Conservation (phyloP, 1,139 yeast genomes). For the Yamadazyma aaseri region DNA sequence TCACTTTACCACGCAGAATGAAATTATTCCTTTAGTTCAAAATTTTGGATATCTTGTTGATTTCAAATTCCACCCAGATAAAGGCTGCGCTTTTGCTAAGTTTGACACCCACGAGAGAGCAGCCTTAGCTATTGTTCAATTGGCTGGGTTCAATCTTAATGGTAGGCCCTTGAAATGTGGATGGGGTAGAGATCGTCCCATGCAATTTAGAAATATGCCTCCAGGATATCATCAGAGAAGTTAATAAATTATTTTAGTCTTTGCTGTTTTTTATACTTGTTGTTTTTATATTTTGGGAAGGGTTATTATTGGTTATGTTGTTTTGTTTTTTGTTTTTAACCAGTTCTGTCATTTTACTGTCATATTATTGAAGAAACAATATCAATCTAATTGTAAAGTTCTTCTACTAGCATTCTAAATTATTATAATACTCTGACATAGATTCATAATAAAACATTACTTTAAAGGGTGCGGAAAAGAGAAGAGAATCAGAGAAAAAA, state of each 20-base stretch:
- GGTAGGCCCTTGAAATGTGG: conserved; percentile 83
- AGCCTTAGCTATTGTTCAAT: conserved; percentile 80
- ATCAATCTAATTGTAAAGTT: too few relatives aligned
- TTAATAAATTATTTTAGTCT: conserved; percentile 1
- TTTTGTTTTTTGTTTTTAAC: too few relatives aligned
- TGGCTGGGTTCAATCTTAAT: conserved; percentile 70
- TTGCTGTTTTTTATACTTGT: neutral
- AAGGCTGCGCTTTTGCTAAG: conserved; percentile 82
- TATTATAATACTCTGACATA: too few relatives aligned
- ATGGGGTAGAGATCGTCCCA: conserved; percentile 61
- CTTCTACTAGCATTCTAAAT: too few relatives aligned
- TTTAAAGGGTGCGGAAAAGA: too few relatives aligned
- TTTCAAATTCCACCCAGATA: conserved; percentile 76
- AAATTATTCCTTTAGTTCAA: conserved; percentile 72
- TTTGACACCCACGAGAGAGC: conserved; percentile 87
- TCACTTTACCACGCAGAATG: conserved; percentile 70
- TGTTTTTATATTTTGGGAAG: conserved; percentile 1
- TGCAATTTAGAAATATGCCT: conserved; percentile 8
- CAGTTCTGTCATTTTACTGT: too few relatives aligned
- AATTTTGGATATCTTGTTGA: conserved; percentile 82
- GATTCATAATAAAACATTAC: too few relatives aligned
- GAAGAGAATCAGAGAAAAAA: too few relatives aligned
- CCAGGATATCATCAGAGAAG: conserved; percentile 3
- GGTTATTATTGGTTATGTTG: too few relatives aligned
- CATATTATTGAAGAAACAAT: too few relatives aligned